Base-by-base conservation (phyloP, 768 basidiomycete species). In the Gymnopilus dilepis region DNA sequence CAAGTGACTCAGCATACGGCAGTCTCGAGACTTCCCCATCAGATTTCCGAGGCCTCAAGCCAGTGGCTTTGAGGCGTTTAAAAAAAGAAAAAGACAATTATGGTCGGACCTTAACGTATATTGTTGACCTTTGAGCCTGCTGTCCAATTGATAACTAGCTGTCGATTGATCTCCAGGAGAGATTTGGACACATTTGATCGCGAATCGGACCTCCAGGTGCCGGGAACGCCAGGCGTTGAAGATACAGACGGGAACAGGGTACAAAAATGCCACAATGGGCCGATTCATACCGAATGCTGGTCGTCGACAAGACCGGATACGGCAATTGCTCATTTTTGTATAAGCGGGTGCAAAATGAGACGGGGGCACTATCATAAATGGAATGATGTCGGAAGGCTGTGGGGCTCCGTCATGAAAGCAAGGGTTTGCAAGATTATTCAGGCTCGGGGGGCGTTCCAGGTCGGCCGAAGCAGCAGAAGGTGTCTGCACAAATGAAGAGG, bases 111-210 rank as follows among this genome's bases (percentile, higher is more conserved):
- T 37, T 19, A 48, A 19, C 42, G 31, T 40, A 50, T 31, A n/a
- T 42, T 56, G 54, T 54, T 63, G 48, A 31, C 7, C 50, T 48
- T 53, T 58, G 59, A 53, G 53, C 58, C 43, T 51, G 61, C 61
- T 56, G 61, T 62, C 60, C 47, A 55, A 31, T 38, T 26, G 47
- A 48, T 54, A 33, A n/a, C 38, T 48, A 37, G 40, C 47, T 59
- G 59, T 59, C 61, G 48, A 42, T 31, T 40, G 33, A 65, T 65
- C 64, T 62, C 60, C 40, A 65, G 33, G 64, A 62, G 53, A 56
- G 37, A 58, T 56, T 45, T 52, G 45, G 51, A 54, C 56, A 51
- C 53, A 54, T 37, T 41, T 34, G 45, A 41, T 54, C 26, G 50
- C 43, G 42, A 40, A 48, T 40, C 37, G 52, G 40, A 45, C 50